phyloP scores from a whole-genome alignment of 2,329 filamentous ascomycete species.

The Hirsutella minnesotensis region DNA sequence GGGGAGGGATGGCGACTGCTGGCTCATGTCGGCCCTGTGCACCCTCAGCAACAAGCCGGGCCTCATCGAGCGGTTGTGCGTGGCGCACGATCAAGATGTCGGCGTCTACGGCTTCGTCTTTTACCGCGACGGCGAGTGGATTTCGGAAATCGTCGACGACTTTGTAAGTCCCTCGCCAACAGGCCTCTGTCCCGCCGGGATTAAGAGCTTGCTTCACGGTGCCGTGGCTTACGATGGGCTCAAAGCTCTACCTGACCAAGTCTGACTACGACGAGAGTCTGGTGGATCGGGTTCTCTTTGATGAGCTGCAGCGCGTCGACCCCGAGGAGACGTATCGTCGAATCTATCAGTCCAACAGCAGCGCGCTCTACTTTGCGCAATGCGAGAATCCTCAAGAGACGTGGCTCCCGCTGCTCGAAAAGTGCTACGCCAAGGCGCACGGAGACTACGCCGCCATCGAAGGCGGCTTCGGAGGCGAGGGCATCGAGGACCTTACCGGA shows the following conservation, averaged over 20 bases:
- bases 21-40: constrained; percentile 71
- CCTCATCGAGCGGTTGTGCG: constrained; percentile 62
- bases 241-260: constrained; percentile 41
- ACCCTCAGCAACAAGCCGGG: constrained; percentile 63
- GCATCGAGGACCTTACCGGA: constrained; percentile 48
- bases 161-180: constrained; percentile 23
- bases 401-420: constrained; percentile 69
- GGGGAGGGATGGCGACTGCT: constrained; percentile 71
- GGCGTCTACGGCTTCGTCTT: constrained; percentile 84
- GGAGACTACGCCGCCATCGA: constrained; percentile 67
- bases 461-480: constrained; percentile 55
- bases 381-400: constrained; percentile 66
- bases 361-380: constrained; percentile 66
- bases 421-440: constrained; percentile 71
- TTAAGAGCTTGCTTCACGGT: too few species aligned
- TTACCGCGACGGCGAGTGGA: constrained; percentile 66
- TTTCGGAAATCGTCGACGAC: constrained; percentile 46
- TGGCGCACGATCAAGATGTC: constrained; percentile 58
- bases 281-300: constrained; percentile 31
- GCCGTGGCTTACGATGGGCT: too few species aligned
- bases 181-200: too few species aligned
- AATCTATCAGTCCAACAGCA: constrained; percentile 61
- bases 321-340: constrained; percentile 51
- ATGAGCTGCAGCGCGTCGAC: constrained; percentile 34
- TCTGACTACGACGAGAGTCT: constrained; percentile 49